phyloP scores from a whole-genome alignment of 495 filamentous ascomycete genomes.

The Talaromyces thailandensis region DNA sequence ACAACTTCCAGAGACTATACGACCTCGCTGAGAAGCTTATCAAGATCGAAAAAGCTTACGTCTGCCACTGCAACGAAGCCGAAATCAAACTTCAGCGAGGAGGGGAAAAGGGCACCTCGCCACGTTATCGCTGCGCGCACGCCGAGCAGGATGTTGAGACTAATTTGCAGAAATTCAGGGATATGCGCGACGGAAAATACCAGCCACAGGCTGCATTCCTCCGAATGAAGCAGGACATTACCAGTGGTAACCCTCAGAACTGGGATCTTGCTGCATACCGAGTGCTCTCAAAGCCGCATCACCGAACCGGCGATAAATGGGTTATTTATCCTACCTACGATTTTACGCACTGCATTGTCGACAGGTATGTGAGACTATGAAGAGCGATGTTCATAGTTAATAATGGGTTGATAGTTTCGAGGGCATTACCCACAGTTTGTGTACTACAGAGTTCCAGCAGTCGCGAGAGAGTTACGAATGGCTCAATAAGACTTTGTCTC shows the following conservation, averaged over 20 bases:
- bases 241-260: slow-evolving; percentile 51
- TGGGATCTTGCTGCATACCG: slow-evolving; percentile 9
- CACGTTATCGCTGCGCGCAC: slow-evolving; percentile 70
- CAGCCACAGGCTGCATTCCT: slow-evolving; percentile 78
- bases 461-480: slow-evolving; percentile 79
- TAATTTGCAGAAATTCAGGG: slow-evolving; percentile 74
- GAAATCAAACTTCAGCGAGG: slow-evolving; percentile 83
- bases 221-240: slow-evolving; percentile 73
- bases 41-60: slow-evolving; percentile 60
- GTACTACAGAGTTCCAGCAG: slow-evolving; percentile 77
- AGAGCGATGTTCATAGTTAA: slow-evolving; percentile 10
- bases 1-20: slow-evolving; percentile 83
- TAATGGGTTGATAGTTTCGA: slow-evolving; percentile 71
- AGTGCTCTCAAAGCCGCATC: slow-evolving; percentile 44
- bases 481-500: slow-evolving; percentile 65
- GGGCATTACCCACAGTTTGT: slow-evolving; percentile 79
- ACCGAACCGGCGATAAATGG: slow-evolving; percentile 67
- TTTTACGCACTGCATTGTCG: slow-evolving; percentile 60
- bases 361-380: not conserved
- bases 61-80: slow-evolving; percentile 62
- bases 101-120: slow-evolving; percentile 54
- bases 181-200: slow-evolving; percentile 88
- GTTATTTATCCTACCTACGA: slow-evolving; percentile 87
- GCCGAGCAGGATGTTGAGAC: slow-evolving; percentile 64
- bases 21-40: slow-evolving; percentile 84